Conservation (phyloP, 441 rosid genomes). For the Eutrema salsugineum region DNA sequence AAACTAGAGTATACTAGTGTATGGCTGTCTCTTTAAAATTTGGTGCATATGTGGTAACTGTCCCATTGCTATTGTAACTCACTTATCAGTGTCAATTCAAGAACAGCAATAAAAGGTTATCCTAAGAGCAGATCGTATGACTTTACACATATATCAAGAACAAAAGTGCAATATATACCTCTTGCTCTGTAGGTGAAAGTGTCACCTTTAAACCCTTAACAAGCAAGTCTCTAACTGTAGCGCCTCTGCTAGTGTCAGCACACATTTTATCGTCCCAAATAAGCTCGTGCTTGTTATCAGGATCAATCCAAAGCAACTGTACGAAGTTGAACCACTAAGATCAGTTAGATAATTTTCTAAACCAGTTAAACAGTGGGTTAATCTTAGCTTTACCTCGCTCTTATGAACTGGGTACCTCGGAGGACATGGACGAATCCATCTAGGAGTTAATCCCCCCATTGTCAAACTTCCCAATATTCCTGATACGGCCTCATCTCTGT, state of each 20-base stretch:
- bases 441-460: constrained; percentile 58
- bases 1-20: background rate
- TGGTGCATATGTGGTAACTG: background rate
- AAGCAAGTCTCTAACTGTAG: constrained; percentile 82
- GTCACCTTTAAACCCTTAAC: constrained; percentile 85
- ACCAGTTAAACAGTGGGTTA: background rate
- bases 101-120: background rate
- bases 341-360: background rate
- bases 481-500: constrained; percentile 67
- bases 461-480: constrained; percentile 56
- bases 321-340: constrained; percentile 23
- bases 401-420: constrained; percentile 76
- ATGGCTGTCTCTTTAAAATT: background rate
- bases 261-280: constrained; percentile 97
- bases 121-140: background rate
- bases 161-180: constrained; percentile 42
- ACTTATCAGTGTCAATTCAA: background rate
- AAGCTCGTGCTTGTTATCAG: constrained; percentile 94
- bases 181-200: constrained; percentile 76
- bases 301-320: constrained; percentile 93
- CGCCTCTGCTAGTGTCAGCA: constrained; percentile 96
- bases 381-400: constrained; percentile 59
- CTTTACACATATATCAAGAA: constrained; percentile 2
- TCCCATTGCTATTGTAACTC: background rate
- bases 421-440: constrained; percentile 80